These are phyloP conservation scores for Blumeriella jaapii DNA, from an alignment of 2,329 filamentous ascomycete genomes.

Conservation along the genomic window DNA sequence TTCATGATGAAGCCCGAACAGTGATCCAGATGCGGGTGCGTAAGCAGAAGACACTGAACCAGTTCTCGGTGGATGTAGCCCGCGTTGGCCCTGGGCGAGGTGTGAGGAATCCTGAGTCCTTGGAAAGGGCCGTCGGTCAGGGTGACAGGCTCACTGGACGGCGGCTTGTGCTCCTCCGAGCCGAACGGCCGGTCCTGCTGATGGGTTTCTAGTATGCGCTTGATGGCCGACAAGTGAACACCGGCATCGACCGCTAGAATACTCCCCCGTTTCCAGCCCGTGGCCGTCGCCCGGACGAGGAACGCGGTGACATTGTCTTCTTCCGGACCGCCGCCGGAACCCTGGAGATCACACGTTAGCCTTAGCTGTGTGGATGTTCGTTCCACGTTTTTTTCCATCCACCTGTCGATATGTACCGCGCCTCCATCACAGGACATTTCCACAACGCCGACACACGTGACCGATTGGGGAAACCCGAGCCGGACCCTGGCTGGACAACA, in stretches of 20 bases:
- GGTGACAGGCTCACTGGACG: conserved; percentile 37
- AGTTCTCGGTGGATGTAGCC: conserved; percentile 67
- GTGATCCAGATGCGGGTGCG: conserved; percentile 95
- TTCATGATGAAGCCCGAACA: conserved; percentile 87
- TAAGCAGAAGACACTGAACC: conserved; percentile 83
- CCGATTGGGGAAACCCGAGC: not conserved
- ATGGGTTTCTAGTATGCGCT: conserved; percentile 47
- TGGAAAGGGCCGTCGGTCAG: conserved; percentile 64
- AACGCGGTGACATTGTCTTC: conserved; percentile 88
- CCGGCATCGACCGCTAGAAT: conserved; percentile 90
- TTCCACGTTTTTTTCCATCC: too few species aligned
- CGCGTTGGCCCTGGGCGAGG: conserved; percentile 64
- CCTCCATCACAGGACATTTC: too few species aligned
- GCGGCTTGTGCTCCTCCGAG: conserved; percentile 12
- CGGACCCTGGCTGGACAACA: too few species aligned
- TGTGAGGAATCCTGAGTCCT: conserved; percentile 59
- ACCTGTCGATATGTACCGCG: too few species aligned
- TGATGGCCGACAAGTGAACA: conserved; percentile 76
- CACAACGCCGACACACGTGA: too few species aligned
- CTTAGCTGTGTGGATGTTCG: not conserved
- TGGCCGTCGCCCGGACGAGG: conserved; percentile 69
- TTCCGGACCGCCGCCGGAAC: conserved; percentile 76
- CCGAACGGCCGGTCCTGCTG: conserved; percentile 28
- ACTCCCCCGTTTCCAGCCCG: conserved; percentile 72
- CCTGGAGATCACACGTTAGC: conserved; percentile 39